Evolutionary conservation across 192 early-diverging fungal genomes (phyloP).

Genomic region (Umbelopsis sp.): DNA sequence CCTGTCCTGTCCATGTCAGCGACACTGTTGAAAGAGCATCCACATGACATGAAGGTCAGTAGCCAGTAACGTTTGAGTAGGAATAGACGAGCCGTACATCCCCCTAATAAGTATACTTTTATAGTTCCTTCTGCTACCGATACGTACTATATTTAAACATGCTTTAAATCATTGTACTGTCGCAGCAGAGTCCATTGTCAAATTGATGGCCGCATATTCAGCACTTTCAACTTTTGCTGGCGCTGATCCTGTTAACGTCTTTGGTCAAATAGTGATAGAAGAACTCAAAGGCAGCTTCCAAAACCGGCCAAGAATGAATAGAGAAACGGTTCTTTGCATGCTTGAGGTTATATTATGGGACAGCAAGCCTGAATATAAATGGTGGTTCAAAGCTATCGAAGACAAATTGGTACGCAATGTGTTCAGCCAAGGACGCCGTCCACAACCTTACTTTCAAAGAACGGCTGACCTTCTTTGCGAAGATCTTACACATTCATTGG

Average conservation of each 20-base stretch:
- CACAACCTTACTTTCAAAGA: slow-evolving; percentile 39
- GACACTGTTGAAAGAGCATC: slow-evolving; percentile 51
- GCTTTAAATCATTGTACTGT: slow-evolving; percentile 48
- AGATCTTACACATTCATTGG: slow-evolving; percentile 33
- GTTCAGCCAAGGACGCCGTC: slow-evolving; percentile 14
- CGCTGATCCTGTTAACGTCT: slow-evolving; percentile 35
- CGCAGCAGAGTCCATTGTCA: slow-evolving; percentile 43
- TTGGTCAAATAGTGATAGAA: slow-evolving; percentile 52
- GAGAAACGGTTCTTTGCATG: slow-evolving; percentile 42
- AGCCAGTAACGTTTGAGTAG: neutral
- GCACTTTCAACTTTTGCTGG: slow-evolving; percentile 42
- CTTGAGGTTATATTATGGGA: slow-evolving; percentile 50
- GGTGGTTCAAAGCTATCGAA: slow-evolving; percentile 44
- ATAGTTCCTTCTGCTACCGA: slow-evolving; percentile 41
- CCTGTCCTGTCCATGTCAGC: slow-evolving; percentile 53
- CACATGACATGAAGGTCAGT: slow-evolving; percentile 44
- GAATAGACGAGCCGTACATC: neutral
- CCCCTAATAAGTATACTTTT: neutral
- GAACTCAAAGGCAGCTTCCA: slow-evolving; percentile 41
- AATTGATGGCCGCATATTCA: slow-evolving; percentile 48
- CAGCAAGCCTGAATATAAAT: slow-evolving; percentile 20
- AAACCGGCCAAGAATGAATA: slow-evolving; percentile 26
- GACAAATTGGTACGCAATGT: slow-evolving; percentile 25
- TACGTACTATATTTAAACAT: slow-evolving; percentile 47
- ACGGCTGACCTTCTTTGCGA: slow-evolving; percentile 36